Conservation (phyloP, 768 basidiomycete genomes). For the Leccinellum rugosiceps region DNA sequence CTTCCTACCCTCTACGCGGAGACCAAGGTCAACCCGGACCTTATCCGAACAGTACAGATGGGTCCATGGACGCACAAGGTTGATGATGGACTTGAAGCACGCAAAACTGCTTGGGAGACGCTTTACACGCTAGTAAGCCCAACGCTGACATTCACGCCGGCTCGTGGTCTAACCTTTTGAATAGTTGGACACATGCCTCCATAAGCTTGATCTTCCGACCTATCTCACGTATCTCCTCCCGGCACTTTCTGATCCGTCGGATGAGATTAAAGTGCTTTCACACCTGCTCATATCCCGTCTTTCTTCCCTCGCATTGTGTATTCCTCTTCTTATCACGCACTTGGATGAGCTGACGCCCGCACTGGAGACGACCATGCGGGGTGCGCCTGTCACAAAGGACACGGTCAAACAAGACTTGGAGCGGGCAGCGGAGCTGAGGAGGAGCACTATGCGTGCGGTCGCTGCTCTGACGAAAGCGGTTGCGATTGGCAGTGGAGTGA, state of each 20-base stretch:
- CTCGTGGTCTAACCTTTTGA: neutral
- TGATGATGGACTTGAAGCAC: constrained; percentile 93
- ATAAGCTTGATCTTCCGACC: constrained; percentile 81
- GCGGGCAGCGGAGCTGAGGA: constrained; percentile 84
- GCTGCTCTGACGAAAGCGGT: constrained; percentile 79
- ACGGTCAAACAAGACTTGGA: constrained; percentile 93
- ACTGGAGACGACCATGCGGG: constrained; percentile 87
- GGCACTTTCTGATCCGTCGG: constrained; percentile 84
- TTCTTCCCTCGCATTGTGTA: constrained; percentile 59
- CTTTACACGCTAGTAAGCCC: constrained; percentile 85
- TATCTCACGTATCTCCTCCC: constrained; percentile 80
- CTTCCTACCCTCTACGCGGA: constrained; percentile 85
- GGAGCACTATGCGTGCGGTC: constrained; percentile 84
- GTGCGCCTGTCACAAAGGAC: constrained; percentile 86
- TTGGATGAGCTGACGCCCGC: constrained; percentile 83
- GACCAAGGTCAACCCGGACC: constrained; percentile 71
- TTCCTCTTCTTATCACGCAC: constrained; percentile 46
- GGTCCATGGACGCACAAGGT: constrained; percentile 97
- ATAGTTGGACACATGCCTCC: constrained; percentile 88
- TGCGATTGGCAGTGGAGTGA: constrained; percentile 53
- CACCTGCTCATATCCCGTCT: constrained; percentile 95
- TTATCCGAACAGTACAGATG: constrained; percentile 92
- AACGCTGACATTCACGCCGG: neutral
- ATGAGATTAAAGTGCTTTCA: constrained; percentile 96
- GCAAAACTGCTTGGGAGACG: constrained; percentile 97